These are phyloP conservation scores for Penicillium aurantiogriseum DNA, from an alignment of 2,329 filamentous ascomycete genomes.

Conservation along the genomic window DNA sequence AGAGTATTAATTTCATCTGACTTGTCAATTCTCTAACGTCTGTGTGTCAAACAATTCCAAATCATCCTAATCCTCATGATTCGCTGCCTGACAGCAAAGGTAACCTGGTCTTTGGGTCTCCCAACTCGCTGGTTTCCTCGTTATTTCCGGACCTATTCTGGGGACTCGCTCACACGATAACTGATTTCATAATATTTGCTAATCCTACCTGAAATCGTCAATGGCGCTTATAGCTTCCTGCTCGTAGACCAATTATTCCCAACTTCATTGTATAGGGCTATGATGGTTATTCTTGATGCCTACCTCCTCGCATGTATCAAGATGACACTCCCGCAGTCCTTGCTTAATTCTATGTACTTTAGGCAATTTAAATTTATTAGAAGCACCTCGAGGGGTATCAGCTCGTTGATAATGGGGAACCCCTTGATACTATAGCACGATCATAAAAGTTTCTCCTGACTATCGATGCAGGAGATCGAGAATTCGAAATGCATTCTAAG, in stretches of 20 bases:
- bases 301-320: constrained; percentile 28
- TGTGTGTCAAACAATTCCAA: constrained; percentile 24
- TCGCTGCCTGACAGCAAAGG: constrained; percentile 25
- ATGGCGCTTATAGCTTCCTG: not conserved
- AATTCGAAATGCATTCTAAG: not conserved
- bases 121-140: constrained; percentile 21
- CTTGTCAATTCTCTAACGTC: constrained; percentile 21
- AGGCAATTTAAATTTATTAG: constrained; percentile 8
- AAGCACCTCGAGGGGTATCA: constrained; percentile 20
- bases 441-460: constrained; percentile 21
- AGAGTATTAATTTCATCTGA: constrained; percentile 10
- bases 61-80: constrained; percentile 15
- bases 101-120: constrained; percentile 26
- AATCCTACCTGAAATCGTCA: not conserved
- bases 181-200: not conserved
- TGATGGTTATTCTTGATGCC: not conserved
- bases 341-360: constrained; percentile 33
- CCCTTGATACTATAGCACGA: constrained; percentile 18
- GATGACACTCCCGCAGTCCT: constrained; percentile 25
- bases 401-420: constrained; percentile 3
- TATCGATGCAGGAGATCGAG: constrained; percentile 18
- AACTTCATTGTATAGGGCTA: not conserved
- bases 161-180: not conserved
- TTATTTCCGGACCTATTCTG: not conserved
- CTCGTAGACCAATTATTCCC: not conserved